These are phyloP conservation scores for Lachancea fermentati DNA, from an alignment of 805 yeast species.

Conservation along the genomic window DNA sequence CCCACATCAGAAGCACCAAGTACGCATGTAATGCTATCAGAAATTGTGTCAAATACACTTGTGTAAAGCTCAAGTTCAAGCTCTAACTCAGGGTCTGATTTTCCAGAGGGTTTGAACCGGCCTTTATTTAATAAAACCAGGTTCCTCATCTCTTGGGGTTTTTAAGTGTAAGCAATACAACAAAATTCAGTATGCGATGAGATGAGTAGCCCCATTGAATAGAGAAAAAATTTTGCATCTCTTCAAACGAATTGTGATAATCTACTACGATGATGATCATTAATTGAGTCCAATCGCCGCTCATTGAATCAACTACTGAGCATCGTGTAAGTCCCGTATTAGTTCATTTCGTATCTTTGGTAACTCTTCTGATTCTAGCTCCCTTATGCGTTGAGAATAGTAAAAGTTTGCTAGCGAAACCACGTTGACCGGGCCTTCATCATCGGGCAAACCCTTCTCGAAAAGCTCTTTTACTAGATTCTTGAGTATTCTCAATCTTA, in stretches of 20 bases:
- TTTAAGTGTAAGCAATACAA: no score
- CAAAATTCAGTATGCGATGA: slow-evolving; percentile 3
- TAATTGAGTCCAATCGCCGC: no score
- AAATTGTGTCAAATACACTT: slow-evolving; percentile 60
- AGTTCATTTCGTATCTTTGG: slow-evolving; percentile 20
- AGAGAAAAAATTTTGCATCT: slow-evolving; percentile 9
- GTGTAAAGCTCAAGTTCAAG: slow-evolving; percentile 20
- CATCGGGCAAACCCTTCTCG: slow-evolving; percentile 13
- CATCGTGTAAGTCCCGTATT: not conserved
- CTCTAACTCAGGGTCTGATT: slow-evolving; percentile 14
- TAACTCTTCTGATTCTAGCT: slow-evolving; percentile 18
- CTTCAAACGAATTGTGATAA: slow-evolving; percentile 1
- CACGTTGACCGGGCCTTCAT: slow-evolving; percentile 15
- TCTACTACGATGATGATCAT: no score
- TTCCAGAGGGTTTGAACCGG: slow-evolving; percentile 21
- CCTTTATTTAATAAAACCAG: slow-evolving; percentile 31
- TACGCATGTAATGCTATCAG: slow-evolving; percentile 66
- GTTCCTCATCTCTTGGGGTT: slow-evolving; percentile 26
- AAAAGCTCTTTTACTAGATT: slow-evolving; percentile 21
- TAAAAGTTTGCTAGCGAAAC: slow-evolving; percentile 27
- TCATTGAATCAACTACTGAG: not conserved
- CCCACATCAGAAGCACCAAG: slow-evolving; percentile 52
- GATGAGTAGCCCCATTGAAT: not conserved
- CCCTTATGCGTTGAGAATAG: slow-evolving; percentile 21
- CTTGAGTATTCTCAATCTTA: slow-evolving; percentile 22